These are phyloP conservation scores for Zasmidium citrigriseum DNA, from an alignment of 2,329 filamentous ascomycete species.

Conservation along the genomic window DNA sequence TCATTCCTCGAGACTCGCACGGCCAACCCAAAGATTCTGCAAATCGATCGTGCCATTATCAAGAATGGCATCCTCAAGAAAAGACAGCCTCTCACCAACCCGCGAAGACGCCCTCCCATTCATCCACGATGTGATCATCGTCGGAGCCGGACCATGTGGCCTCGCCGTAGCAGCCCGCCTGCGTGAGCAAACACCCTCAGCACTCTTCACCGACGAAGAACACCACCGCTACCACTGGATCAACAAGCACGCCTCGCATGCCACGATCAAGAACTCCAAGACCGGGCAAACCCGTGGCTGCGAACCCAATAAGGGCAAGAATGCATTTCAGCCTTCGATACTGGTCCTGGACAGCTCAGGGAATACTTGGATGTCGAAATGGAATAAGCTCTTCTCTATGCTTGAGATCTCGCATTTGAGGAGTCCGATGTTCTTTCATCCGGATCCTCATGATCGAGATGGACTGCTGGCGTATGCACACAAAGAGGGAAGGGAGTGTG, in stretches of 20 bases:
- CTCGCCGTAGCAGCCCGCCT: conserved; percentile 73
- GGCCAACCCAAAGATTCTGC: not conserved
- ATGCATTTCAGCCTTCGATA: conserved; percentile 42
- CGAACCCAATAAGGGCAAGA: conserved; percentile 7
- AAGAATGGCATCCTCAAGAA: conserved; percentile 14
- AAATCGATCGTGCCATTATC: not conserved
- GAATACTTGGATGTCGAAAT: conserved; percentile 67
- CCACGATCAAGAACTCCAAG: conserved; percentile 57
- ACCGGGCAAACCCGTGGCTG: conserved; percentile 42
- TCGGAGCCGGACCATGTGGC: conserved; percentile 74
- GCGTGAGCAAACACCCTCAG: conserved; percentile 70
- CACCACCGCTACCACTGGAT: conserved; percentile 82
- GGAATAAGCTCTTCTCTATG: conserved; percentile 68
- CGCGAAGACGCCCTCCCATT: conserved; percentile 16
- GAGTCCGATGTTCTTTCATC: conserved; percentile 81
- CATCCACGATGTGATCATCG: conserved; percentile 67
- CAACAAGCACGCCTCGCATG: conserved; percentile 62
- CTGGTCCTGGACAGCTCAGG: conserved; percentile 68
- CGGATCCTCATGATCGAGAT: conserved; percentile 74
- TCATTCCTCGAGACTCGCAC: not conserved
- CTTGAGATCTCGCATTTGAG: conserved; percentile 72
- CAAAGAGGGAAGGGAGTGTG: conserved; percentile 58
- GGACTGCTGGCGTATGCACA: conserved; percentile 70
- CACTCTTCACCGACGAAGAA: conserved; percentile 81
- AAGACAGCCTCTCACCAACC: conserved; percentile 21